These are phyloP conservation scores for Meredithiella fracta DNA, from an alignment of 2,329 filamentous ascomycete genomes.

Conservation along the genomic window DNA sequence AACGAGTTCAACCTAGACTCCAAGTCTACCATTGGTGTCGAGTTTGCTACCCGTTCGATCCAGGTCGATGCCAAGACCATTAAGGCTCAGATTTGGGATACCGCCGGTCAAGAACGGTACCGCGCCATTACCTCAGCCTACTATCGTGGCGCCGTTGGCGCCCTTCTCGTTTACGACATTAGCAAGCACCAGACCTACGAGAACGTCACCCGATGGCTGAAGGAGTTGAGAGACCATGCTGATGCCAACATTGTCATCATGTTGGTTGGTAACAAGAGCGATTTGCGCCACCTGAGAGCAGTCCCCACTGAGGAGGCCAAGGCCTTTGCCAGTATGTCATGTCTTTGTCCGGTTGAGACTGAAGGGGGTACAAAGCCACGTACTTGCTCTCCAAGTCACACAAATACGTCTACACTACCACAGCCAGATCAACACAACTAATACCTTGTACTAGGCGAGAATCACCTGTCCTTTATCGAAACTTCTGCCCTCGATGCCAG, in stretches of 20 bases:
- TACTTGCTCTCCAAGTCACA: background rate
- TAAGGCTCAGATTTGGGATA: slow-evolving; percentile 99
- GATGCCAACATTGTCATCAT: slow-evolving; percentile 99
- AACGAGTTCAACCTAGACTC: slow-evolving; percentile 99
- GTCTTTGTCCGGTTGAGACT: background rate
- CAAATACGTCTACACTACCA: slow-evolving; percentile 7
- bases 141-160: slow-evolving; percentile 93
- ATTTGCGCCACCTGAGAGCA: slow-evolving; percentile 95
- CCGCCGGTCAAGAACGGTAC: slow-evolving; percentile 95
- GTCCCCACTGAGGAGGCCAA: slow-evolving; percentile 97
- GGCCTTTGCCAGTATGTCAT: slow-evolving; percentile 71
- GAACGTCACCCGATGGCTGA: slow-evolving; percentile 97
- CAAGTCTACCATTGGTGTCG: slow-evolving; percentile 98
- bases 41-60: slow-evolving; percentile 96
- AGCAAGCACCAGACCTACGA: slow-evolving; percentile 99
- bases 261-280: slow-evolving; percentile 99
- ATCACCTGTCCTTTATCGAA: slow-evolving; percentile 97
- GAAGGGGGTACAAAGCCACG: background rate
- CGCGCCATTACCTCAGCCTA: slow-evolving; percentile 98
- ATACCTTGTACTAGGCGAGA: slow-evolving; percentile 50
- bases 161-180: slow-evolving; percentile 96
- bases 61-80: slow-evolving; percentile 99
- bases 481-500: slow-evolving; percentile 96
- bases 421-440: background rate
- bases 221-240: slow-evolving; percentile 93